Percentiles rank a stretch among this genome's conserved stretches.
Evolutionary conservation across 768 basidiomycete species (phyloP).

Genomic region (Termitomyces heimii): DNA sequence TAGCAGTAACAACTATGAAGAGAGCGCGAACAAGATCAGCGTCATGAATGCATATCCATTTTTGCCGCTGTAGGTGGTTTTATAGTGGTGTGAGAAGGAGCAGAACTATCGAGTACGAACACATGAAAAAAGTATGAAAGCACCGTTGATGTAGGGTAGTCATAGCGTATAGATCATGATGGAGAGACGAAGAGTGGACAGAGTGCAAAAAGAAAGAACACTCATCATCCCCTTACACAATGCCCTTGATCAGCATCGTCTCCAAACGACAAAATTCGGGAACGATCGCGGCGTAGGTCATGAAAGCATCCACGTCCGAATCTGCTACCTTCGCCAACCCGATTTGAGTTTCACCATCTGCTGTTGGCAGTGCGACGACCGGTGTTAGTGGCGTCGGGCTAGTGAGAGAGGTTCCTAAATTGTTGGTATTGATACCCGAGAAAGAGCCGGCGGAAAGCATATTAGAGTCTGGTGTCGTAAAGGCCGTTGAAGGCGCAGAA

Average conservation of each 20-base stretch:
- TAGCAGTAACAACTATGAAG: constrained; percentile 7
- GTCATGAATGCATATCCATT: constrained; percentile 11
- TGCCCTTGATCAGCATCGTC: constrained; percentile 66
- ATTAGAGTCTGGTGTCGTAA: constrained; percentile 60
- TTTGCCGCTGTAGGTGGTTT: constrained; percentile 7
- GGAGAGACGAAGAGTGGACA: constrained; percentile 1
- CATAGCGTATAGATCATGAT: constrained; percentile 5
- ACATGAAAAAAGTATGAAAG: constrained; percentile 9
- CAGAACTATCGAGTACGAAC: constrained; percentile 4
- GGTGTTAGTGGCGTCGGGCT: constrained; percentile 61
- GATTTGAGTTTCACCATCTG: constrained; percentile 66
- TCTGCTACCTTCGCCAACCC: constrained; percentile 82
- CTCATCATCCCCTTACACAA: constrained; percentile 28
- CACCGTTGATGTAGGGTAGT: constrained; percentile 4
- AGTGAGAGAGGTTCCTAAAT: constrained; percentile 32
- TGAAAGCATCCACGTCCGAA: constrained; percentile 77
- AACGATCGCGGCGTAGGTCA: constrained; percentile 81
- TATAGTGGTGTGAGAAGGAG: background rate
- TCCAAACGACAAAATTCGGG: constrained; percentile 81
- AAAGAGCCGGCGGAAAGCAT: constrained; percentile 22
- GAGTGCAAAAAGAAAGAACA: background rate
- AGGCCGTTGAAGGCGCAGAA: constrained; percentile 36
- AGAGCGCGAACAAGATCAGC: constrained; percentile 8
- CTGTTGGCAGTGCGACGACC: constrained; percentile 64
- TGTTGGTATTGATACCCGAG: constrained; percentile 25